Conservation (phyloP, 139 green algal species). For the Chara braunii region DNA sequence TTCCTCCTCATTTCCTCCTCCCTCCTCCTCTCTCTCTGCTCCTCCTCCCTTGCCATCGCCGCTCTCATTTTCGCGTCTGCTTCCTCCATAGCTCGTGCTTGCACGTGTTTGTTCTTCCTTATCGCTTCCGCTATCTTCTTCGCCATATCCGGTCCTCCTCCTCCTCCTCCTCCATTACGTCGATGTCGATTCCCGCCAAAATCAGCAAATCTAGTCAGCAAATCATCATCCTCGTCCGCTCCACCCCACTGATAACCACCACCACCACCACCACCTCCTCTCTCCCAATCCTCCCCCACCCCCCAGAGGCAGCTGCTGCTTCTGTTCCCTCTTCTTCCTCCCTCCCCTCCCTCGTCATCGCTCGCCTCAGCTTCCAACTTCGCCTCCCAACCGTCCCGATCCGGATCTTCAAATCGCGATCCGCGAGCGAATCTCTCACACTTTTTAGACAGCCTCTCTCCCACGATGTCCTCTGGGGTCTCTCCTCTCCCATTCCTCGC, state of each 20-base stretch:
- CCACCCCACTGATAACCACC: neutral
- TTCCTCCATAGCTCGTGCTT: neutral
- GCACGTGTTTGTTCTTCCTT: neutral
- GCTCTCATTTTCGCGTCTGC: neutral
- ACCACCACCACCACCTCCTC: neutral
- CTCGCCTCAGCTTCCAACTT: neutral
- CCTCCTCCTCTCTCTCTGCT: neutral
- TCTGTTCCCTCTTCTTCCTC: neutral
- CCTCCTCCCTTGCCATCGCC: neutral
- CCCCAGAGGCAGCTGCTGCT: neutral
- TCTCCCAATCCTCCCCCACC: neutral
- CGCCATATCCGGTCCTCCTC: neutral
- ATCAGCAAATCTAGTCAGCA: no score
- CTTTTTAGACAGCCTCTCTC: neutral
- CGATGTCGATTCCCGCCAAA: no score
- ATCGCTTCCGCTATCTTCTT: neutral
- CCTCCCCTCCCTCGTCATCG: neutral
- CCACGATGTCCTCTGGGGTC: neutral
- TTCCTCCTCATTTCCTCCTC: constrained; percentile 1
- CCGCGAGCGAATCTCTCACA: neutral
- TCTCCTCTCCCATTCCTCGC: neutral
- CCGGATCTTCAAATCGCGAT: neutral
- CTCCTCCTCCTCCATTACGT: neutral
- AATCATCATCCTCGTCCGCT: no score
- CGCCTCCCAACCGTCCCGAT: constrained; percentile 3